Evolutionary conservation across 257 asterid species (phyloP), one percentile per base, ranked within the genome.

Genomic region (Penstemon davidsonii): DNA sequence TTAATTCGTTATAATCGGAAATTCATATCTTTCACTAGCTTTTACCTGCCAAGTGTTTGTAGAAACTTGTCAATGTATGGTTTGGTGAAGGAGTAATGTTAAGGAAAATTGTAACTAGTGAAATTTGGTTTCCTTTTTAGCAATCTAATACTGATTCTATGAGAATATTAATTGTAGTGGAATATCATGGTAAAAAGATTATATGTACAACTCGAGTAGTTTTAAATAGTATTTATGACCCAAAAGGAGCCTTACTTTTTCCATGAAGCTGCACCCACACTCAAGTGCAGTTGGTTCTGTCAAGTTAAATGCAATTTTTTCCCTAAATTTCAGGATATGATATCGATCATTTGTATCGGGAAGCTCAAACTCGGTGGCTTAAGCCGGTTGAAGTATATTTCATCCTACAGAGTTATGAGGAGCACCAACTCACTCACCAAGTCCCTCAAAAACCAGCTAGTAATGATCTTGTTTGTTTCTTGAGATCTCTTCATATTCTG

Each of bases 351-450:
- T 82, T 93, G 77, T 88, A 77, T 69, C 81, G 80, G 49, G 99
- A 93, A 79, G 97, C 99, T 79, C 93, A 80, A 75, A 63, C 53
- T 74, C 88, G 99, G 71, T 93, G 99, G 99, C 83, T 93, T 54
- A 93, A 88, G 85, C 96, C 99, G 3, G 84, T 82, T 40, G 99
- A 93, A 87, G 92, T 93, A 61, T 78, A 60, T 66, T 88, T 71
- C 74, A 88, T 93, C 74, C 77, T 93, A 50, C 81, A 75, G 78
- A 88, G 81, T 84, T 83, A 80, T 78, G 90, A 88, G 76, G 78
- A 83, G 73, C 84, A 76, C 76, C 90, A 91, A 87, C 85, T 94
- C 71, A 73, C 90, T 5, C 76, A 82, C 73, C 87, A 82, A 82
- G 69, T 83, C 62, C 89, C 91, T 83, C 95, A 91, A 66, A 84